Base-by-base conservation (phyloP, 345 rosid species). In the Populus simonii region DNA sequence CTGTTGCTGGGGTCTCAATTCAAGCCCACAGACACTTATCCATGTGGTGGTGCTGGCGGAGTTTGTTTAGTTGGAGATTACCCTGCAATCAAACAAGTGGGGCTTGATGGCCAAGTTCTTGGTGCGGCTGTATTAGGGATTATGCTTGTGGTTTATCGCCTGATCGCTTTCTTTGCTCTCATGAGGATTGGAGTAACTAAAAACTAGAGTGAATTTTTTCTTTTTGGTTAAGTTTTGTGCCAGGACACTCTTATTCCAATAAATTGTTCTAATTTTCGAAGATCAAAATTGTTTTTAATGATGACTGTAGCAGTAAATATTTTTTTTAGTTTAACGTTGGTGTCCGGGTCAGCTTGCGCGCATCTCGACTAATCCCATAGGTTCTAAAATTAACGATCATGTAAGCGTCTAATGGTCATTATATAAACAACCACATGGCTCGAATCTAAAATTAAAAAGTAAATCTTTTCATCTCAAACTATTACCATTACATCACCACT, bases 141-240 rank as follows among this genome's bases (percentile, higher is more conserved):
- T 18, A 89, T 88, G 92, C 41, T 87, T 49, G 69, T 86, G 35
- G 84, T 82, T 23, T 89, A 82, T 36, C 69, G 92, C 77, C 45
- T 88, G 6, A n/a, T 85, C 76, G 92, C 93, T 55, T 91, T 85
- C 75, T 10, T 85, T 71, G 90, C 88, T 25, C 84, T 85, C 23
- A 82, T 73, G 79, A 84, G 87, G 79, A 71, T 86, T 15, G 92
- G 89, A 31, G 74, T 51, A 13, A 35, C 81, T 39, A 87, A 71
- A 35, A 79, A 72, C 45, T 79, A 79, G 69, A 25, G 5, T 17
- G 20, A 8, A 29, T 0, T 29, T 27, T 39, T 65, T 5, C 29
- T n/a, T 73, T 7, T 8, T 67, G 67, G 10, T 67, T 7, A 1
- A 20, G 59, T 53, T 53, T 53, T 53, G 8, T 53, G 59, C 18